Evolutionary conservation across 768 basidiomycete genomes (phyloP), one percentile per base, ranked within the genome.

Genomic region (Pluteus cervinus): DNA sequence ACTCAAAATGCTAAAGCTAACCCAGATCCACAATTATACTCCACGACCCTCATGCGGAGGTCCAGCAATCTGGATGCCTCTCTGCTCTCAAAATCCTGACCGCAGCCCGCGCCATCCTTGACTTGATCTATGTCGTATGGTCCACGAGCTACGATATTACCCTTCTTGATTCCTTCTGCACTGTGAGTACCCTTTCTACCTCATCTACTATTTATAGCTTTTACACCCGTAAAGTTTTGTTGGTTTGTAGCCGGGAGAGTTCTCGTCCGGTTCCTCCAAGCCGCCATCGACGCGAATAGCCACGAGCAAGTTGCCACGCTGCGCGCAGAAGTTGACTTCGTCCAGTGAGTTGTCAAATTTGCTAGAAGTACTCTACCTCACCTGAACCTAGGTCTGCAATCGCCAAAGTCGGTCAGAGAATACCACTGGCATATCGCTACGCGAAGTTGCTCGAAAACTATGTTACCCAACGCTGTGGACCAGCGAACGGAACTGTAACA

Each of bases 91-190:
- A 76, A 49, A 78, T 86, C 21, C 60, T 86, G 6, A 71, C 70
- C 1, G 75, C 84, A 17, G 74, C 83, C 2, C 71, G 85, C 33
- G 68, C 72, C 1, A 75, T 83, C 26, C 60, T 86, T 29, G 78
- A 86, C 45, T 60, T 83, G 11, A 71, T 85, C 24, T 81, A 84
- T 50, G 65, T 61, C 11, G 67, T 85, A 18, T 74, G 69, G 54
- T 77, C 80, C 5, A 86, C 85, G 0, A 86, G 78, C 43, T 86
- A 71, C 48, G 83, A 86, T 48, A 67, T 85, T 12, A 75, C 80
- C 4, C 64, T 83, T 3, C 52, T 86, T 24, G 84, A 85, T 47
- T 65, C 73, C n/a, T 82, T 84, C 47, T 79, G 76, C 46, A 67
- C 79, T 43, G 83, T 84, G 53, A 52, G 74, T 44, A 33, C 38